Conservation (phyloP, 2,329 filamentous ascomycete species). For the Fusarium sp. region DNA sequence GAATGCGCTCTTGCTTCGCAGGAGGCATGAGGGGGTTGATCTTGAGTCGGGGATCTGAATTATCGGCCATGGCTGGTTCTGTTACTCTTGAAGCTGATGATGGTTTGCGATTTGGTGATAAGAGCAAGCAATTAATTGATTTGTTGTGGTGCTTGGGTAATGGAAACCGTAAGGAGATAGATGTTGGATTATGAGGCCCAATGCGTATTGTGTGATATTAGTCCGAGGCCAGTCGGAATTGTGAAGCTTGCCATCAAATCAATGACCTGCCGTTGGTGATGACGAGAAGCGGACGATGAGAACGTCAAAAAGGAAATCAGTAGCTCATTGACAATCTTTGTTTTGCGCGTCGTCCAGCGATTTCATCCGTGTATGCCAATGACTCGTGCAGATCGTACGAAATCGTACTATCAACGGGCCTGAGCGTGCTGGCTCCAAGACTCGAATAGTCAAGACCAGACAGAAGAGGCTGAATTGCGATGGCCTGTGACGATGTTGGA, state of each 20-base stretch:
- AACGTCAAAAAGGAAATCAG: not conserved
- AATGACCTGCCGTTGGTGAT: not conserved
- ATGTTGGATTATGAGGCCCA: not conserved
- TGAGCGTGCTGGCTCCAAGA: slow-evolving; percentile 3
- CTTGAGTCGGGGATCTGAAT: slow-evolving; percentile 9
- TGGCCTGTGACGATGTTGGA: not conserved
- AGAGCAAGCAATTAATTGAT: not conserved
- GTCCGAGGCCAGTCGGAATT: slow-evolving; percentile 12
- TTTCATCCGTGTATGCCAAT: slow-evolving; percentile 15
- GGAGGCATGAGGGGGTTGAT: slow-evolving; percentile 43
- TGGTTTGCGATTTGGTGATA: not conserved
- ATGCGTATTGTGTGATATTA: slow-evolving; percentile 4
- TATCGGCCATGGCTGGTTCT: slow-evolving; percentile 16
- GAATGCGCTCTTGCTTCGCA: slow-evolving; percentile 54
- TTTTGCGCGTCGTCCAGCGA: slow-evolving; percentile 2
- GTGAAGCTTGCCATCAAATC: not conserved
- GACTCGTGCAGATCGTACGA: slow-evolving; percentile 6
- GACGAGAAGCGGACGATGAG: not conserved
- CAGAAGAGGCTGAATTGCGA: not conserved
- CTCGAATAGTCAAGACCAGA: not conserved
- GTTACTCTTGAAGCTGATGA: not conserved
- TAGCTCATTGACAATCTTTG: not conserved
- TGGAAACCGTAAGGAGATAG: not conserved
- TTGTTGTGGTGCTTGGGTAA: not conserved
- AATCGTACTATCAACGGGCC: slow-evolving; percentile 3